Conservation (phyloP, 352 stramenopile genomes). For the Pythium brachiatum region DNA sequence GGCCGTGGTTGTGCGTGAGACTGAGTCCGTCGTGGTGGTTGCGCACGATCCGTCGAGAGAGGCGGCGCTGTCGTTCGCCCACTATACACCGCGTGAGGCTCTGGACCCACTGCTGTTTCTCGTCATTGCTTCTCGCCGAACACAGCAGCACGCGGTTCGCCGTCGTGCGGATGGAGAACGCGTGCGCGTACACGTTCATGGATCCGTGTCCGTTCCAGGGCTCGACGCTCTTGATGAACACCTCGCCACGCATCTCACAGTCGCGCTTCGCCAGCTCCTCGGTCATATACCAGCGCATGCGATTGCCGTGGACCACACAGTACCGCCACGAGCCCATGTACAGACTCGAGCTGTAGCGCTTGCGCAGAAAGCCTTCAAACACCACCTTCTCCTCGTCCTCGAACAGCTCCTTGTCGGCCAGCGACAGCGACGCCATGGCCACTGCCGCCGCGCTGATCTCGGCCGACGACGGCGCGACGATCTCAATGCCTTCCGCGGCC, state of each 20-base stretch:
- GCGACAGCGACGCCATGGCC: conserved; percentile 9
- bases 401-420: conserved; percentile 14
- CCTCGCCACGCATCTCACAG: conserved; percentile 51
- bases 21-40: conserved; percentile 18
- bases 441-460: conserved; percentile 7
- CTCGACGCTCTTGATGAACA: conserved; percentile 58
- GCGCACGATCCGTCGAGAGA: conserved; percentile 19
- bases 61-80: conserved; percentile 26
- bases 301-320: conserved; percentile 59
- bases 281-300: conserved; percentile 67
- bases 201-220: conserved; percentile 55
- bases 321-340: conserved; percentile 82
- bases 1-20: conserved; percentile 11
- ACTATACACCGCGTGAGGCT: conserved; percentile 30
- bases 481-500: conserved; percentile 25
- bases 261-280: conserved; percentile 47
- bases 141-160: conserved; percentile 61
- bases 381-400: conserved; percentile 15
- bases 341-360: conserved; percentile 58
- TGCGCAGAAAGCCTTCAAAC: conserved; percentile 61
- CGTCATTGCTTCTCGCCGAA: conserved; percentile 35
- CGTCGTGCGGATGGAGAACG: conserved; percentile 63
- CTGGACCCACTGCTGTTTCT: conserved; percentile 52
- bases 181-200: conserved; percentile 48
- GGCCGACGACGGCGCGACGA: conserved; percentile 4